phyloP scores from a whole-genome alignment of 495 filamentous ascomycete genomes.

The Lindgomyces ingoldianus region DNA sequence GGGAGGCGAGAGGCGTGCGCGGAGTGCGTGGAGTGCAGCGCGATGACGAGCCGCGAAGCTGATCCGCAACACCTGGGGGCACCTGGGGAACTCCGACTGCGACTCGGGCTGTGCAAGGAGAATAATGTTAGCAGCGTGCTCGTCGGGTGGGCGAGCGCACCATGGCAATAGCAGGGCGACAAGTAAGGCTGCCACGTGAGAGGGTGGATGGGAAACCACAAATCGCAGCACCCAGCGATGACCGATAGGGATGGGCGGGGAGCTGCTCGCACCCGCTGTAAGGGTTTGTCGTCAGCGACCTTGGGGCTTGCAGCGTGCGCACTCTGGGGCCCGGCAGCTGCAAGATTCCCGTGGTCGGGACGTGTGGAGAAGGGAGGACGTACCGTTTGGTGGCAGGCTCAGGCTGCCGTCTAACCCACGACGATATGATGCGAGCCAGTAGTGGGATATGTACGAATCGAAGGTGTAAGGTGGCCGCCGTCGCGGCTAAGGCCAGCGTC shows the following conservation, averaged over 20 bases:
- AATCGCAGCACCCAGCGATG: too few species aligned
- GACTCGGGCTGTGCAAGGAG: background rate
- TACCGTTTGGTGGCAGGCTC: constrained; percentile 28
- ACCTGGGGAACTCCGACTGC: background rate
- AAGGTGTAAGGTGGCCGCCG: background rate
- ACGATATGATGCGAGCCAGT: constrained; percentile 17
- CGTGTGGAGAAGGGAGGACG: constrained; percentile 25
- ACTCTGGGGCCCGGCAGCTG: background rate
- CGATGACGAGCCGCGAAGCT: background rate
- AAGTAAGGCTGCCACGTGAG: constrained; percentile 26
- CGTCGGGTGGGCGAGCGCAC: background rate
- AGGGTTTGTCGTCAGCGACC: constrained; percentile 6
- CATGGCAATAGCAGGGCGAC: constrained; percentile 18
- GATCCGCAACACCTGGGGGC: background rate
- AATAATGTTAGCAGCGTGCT: background rate
- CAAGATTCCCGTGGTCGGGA: background rate
- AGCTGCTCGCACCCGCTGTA: constrained; percentile 19
- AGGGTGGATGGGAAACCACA: background rate
- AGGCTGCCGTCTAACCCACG: constrained; percentile 15
- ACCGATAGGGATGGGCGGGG: background rate
- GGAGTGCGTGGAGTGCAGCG: background rate
- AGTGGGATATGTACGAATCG: background rate
- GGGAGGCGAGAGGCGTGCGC: background rate
- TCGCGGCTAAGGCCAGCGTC: constrained; percentile 17
- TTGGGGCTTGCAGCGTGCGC: constrained; percentile 1